Conservation (phyloP, 169 alveolate genomes). For the Toxoplasma gondii region DNA sequence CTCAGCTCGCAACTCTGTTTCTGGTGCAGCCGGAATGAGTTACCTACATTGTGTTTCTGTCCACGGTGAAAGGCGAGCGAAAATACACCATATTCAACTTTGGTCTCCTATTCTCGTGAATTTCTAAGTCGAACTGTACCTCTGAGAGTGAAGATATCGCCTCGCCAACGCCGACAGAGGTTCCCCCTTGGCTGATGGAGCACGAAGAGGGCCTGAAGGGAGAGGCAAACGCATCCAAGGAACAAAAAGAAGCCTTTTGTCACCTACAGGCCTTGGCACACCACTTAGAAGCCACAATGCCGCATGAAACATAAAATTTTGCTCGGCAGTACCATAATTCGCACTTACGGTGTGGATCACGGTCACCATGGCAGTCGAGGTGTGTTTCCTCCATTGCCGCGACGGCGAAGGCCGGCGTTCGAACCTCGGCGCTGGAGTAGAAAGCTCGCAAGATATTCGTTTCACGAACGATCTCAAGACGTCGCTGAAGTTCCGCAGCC, state of each 20-base stretch:
- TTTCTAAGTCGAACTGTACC: background rate
- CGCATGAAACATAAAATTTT: background rate
- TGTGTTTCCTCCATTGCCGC: background rate
- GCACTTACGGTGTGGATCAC: background rate
- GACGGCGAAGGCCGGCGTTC: background rate
- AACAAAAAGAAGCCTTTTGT: no score
- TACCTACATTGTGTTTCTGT: no score
- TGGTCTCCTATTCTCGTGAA: no score
- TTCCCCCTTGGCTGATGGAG: background rate
- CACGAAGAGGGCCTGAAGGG: background rate
- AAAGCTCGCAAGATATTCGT: background rate
- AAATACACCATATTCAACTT: no score
- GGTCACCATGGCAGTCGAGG: background rate
- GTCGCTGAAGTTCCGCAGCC: background rate
- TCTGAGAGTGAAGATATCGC: background rate
- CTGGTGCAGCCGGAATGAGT: no score
- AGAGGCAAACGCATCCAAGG: background rate
- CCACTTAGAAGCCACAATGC: background rate
- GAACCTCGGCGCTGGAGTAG: background rate
- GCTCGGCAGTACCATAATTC: no score
- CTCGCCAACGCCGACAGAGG: background rate
- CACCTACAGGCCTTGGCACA: no score
- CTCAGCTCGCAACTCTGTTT: no score
- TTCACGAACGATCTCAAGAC: background rate
- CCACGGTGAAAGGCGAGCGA: no score